Evolutionary conservation across 139 green algal species (phyloP), one percentile per base, ranked within the genome.

Genomic region (Nannochloris sp.): DNA sequence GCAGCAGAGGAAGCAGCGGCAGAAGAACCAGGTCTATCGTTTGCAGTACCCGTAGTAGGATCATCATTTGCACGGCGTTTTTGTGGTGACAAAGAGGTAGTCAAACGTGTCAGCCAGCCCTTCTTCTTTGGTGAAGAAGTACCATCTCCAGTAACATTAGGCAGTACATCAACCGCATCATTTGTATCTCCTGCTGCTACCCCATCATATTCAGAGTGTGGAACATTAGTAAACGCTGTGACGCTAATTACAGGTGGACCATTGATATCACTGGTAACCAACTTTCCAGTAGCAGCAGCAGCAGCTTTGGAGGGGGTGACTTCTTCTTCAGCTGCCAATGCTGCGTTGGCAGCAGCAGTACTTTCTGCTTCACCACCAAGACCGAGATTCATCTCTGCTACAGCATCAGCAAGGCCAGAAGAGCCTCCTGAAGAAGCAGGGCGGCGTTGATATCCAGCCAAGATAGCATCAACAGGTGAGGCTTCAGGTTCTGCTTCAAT

Each of bases 61-160:
- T 45, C 60, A 2, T 19, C 60, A 31, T 24, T 29, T 55, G 29
- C 7, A 14, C 58, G 27, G 33, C 58, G 14, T 4, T 14, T 66
- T 66, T 19, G 24, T 66, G 60, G 45, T 34, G 60, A 45, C 38
- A 46, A 66, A 66, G 8, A 66, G 37, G 23, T 33, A 31, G 36
- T 33, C 24, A 32, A 66, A 55, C 35, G 57, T 45, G 36, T 46
- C 36, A 0, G 19, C 42, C 19, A 46, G 38, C 60, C 57, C 57
- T 23, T 36, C 42, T 13, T n/a, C n/a, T n/a, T n/a, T n/a, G n/a
- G n/a, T n/a, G n/a, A n/a, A n/a, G n/a, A n/a, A n/a, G n/a, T n/a
- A n/a, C n/a, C n/a, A n/a, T n/a, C n/a, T n/a, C n/a, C n/a, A n/a
- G n/a, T n/a, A n/a, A n/a, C n/a, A n/a, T n/a, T n/a, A n/a, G n/a